phyloP scores from a whole-genome alignment of 148 eudicot genomes.

The Diospyros kaki region DNA sequence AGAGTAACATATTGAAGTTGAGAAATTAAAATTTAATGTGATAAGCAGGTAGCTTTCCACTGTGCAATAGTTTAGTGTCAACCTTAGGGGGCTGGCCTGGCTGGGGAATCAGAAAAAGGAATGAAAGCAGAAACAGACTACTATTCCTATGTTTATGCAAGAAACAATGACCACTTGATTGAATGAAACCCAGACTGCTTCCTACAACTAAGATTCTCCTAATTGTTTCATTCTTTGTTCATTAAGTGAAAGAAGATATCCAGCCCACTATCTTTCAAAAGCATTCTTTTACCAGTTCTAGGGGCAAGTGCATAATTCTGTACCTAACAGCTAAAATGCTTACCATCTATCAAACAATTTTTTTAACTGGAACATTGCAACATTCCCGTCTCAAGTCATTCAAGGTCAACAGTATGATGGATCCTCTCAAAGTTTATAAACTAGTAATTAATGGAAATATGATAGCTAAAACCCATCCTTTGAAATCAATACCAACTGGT shows the following conservation, averaged over 20 bases:
- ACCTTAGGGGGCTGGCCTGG: too few relatives aligned
- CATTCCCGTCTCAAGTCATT: background rate
- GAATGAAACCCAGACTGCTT: background rate
- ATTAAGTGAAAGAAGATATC: background rate
- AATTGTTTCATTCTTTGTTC: background rate
- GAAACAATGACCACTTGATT: too few relatives aligned
- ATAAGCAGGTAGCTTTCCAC: background rate
- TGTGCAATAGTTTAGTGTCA: too few relatives aligned
- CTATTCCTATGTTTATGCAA: too few relatives aligned
- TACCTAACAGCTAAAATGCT: background rate
- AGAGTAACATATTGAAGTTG: background rate
- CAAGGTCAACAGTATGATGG: background rate
- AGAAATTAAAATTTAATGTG: background rate
- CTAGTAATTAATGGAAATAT: background rate
- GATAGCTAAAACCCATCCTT: background rate
- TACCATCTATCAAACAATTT: background rate
- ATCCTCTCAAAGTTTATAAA: constrained; percentile 4
- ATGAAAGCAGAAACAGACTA: background rate
- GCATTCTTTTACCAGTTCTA: background rate
- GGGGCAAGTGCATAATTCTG: background rate
- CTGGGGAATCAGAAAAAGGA: too few relatives aligned
- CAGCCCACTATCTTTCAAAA: background rate
- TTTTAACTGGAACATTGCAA: background rate
- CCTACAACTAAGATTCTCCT: too few relatives aligned
- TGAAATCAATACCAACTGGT: background rate